phyloP scores from a whole-genome alignment of 163 green algal species.

The Trebouxia gelatinosa region DNA sequence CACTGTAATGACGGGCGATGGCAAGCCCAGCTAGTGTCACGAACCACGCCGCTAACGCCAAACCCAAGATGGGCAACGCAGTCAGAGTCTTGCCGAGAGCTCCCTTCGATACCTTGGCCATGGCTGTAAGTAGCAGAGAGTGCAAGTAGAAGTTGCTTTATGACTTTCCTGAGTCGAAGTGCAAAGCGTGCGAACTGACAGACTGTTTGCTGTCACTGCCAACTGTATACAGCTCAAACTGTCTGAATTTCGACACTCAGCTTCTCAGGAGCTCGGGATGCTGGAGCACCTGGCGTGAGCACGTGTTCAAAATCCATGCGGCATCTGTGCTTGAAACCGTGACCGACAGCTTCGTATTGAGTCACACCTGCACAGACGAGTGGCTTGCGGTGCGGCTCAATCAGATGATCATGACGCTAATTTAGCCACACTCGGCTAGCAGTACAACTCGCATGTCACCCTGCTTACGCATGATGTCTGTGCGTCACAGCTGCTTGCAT shows the following conservation, averaged over 20 bases:
- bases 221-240: slow-evolving; percentile 18
- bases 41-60: not conserved
- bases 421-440: too few relatives aligned
- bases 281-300: too few relatives aligned
- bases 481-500: too few relatives aligned
- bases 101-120: not conserved
- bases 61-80: not conserved
- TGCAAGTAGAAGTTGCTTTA: too few relatives aligned
- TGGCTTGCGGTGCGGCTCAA: too few relatives aligned
- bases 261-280: slow-evolving; percentile 9
- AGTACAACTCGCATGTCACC: too few relatives aligned
- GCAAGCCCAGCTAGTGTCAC: slow-evolving; percentile 11
- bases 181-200: not conserved
- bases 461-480: too few relatives aligned
- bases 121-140: not conserved
- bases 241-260: not conserved
- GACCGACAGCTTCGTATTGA: too few relatives aligned
- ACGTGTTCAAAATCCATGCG: too few relatives aligned
- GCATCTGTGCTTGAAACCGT: too few relatives aligned
- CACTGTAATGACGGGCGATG: not conserved
- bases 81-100: not conserved
- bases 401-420: too few relatives aligned
- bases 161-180: not conserved
- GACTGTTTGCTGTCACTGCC: not conserved
- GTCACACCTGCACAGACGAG: too few relatives aligned